Evolutionary conservation across 2,329 filamentous ascomycete species (phyloP), one percentile per base, ranked within the genome.

Genomic region (Colletotrichum sansevieriae): DNA sequence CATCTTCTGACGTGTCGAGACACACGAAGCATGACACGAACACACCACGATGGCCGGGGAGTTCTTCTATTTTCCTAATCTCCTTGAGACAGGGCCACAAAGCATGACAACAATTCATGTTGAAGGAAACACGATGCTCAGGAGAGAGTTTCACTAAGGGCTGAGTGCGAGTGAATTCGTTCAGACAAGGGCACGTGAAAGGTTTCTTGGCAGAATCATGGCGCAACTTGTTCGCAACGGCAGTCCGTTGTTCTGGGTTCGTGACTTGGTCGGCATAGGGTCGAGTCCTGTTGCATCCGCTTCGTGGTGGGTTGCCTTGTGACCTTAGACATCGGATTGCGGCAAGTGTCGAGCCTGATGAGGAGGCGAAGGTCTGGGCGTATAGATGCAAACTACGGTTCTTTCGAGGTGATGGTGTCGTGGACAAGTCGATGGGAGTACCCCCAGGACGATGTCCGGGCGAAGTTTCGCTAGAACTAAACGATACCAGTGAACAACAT

Each of bases 201-300:
- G 33, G 22, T 13, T 8, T 18, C 51, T 55, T 39, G 37, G 22
- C 44, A 10, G 39, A 33, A 43, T 35, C 18, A n/a, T 44, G 51
- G 18, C 15, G 13, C 20, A 58, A 5, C n/a, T 58, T 44, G 20
- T 11, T n/a, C 13, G 33, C 33, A 29, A 33, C 29, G 12, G 5
- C 18, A 56, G 41, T 18, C 66, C 55, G 56, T 20, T n/a, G 18
- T 20, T 15, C 29, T 56, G 55, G 66, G 22, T 55, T 39, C 41
- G 18, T 61, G 62, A 61, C 62, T 62, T 69, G 55, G 66, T 51
- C 15, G n/a, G 12, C 41, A 51, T 60, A 22, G 44, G 33, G 35
- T 55, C 62, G 62, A 69, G 63, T 65, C 62, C 47, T 22, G 66
- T 69, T 61, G 66, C 66, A 66, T 47, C 66, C 66, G 66, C 25